Evolutionary conservation across 345 rosid species (phyloP), one percentile per base, ranked within the genome.

Genomic region (Excoecaria agallocha): DNA sequence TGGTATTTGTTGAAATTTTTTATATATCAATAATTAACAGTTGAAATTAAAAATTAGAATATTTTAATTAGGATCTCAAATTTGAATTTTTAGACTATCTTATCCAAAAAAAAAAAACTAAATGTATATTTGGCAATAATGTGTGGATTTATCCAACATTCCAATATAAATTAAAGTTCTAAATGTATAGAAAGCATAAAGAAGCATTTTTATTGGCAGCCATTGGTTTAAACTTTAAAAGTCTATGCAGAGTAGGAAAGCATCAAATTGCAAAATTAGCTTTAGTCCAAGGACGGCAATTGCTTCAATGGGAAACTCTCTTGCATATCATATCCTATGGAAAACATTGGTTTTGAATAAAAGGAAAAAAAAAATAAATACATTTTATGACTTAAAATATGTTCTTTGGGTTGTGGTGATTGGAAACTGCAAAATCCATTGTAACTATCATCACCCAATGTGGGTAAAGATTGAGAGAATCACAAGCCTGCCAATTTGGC

Each of bases 291-390:
- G 8, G 0, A 46, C 12, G 71, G 60, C 60, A 60, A 69, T 69
- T 51, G 46, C 60, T 67, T 67, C 70, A 25, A 67, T 50, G n/a
- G 25, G 50, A 64, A 41, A 64, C 49, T 62, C 66, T 62, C 51
- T 64, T 64, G 2, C 30, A 8, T n/a, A 41, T 43, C 13, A 6
- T 43, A 8, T 37, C 41, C 25, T 12, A 64, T 54, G 2, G 12
- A 45, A 17, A 49, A 58, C 72, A 57, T 58, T 65, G 78, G 48
- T 39, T 57, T 50, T 70, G 54, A 77, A 73, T 46, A 54, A 61
- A 48, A 51, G 30, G n/a, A 41, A 2, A 64, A 3, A 41, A 20
- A 41, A 3, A 64, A 4, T 4, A 8, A 8, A 41, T 3, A 6
- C 3, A 41, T 17, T 55, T 5, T 13, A 12, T 54, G 60, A 10